Percentiles rank a stretch among this genome's conserved stretches.
Conservation (phyloP, 2,329 filamentous ascomycete species). For the Lasiodiplodia citricola region DNA sequence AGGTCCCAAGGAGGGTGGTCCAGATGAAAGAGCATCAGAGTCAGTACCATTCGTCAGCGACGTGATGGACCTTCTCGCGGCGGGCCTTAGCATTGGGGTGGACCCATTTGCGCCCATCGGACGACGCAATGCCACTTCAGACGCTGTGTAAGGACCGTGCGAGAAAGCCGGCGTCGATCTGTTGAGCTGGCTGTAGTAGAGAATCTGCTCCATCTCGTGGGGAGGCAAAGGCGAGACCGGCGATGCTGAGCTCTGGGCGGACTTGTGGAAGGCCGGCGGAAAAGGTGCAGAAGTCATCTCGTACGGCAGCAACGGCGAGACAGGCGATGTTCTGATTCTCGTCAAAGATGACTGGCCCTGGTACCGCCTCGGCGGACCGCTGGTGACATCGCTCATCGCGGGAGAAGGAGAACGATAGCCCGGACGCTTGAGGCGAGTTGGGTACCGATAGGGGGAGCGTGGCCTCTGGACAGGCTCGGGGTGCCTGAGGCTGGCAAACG, state of each 20-base stretch:
- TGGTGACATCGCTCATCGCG: slow-evolving; percentile 48
- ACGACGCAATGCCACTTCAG: slow-evolving; percentile 29
- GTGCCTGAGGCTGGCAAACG: slow-evolving; percentile 52
- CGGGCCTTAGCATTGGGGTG: slow-evolving; percentile 33
- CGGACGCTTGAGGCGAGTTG: slow-evolving; percentile 48
- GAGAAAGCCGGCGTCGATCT: slow-evolving; percentile 10
- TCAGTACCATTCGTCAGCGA: slow-evolving; percentile 39
- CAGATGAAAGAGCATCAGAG: slow-evolving; percentile 49
- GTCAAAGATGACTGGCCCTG: slow-evolving; percentile 32
- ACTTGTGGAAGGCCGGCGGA: slow-evolving; percentile 7
- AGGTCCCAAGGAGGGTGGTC: slow-evolving; percentile 49
- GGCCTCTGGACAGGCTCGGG: slow-evolving; percentile 44
- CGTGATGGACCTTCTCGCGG: slow-evolving; percentile 2
- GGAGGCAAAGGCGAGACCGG: slow-evolving; percentile 8
- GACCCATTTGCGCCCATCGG: slow-evolving; percentile 33
- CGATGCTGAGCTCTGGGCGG: background rate
- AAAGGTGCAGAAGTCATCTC: slow-evolving; percentile 19
- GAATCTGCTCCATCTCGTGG: slow-evolving; percentile 19
- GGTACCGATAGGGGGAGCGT: slow-evolving; percentile 49
- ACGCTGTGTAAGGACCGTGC: background rate
- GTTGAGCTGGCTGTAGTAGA: slow-evolving; percentile 20
- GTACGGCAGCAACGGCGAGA: slow-evolving; percentile 5
- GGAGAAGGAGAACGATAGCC: slow-evolving; percentile 51
- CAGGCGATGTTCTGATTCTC: slow-evolving; percentile 31
- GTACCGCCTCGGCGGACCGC: slow-evolving; percentile 31